A percentile compares a stretch with the other conserved stretches of the same genome.
Evolutionary conservation across 2,329 filamentous ascomycete species (phyloP).

Genomic region (Fusarium sterilihyphosum): DNA sequence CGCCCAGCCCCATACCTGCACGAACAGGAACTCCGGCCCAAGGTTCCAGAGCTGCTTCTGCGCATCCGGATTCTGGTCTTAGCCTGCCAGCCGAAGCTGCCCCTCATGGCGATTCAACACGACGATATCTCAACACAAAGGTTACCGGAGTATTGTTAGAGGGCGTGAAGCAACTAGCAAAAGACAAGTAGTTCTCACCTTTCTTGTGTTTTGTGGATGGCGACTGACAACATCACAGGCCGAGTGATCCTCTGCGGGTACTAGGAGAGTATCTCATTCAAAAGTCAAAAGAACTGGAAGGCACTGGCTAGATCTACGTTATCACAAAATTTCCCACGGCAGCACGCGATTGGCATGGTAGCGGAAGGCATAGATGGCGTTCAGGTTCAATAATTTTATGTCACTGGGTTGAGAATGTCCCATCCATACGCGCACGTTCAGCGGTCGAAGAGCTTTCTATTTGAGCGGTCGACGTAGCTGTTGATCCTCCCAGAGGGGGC

Average conservation of each 20-base stretch:
- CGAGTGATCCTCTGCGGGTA: conserved; percentile 73
- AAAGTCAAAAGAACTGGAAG: conserved; percentile 72
- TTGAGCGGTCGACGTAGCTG: conserved; percentile 46
- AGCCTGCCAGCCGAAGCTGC: conserved; percentile 69
- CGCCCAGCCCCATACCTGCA: conserved; percentile 55
- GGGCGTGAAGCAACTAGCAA: conserved; percentile 78
- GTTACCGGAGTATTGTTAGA: conserved; percentile 75
- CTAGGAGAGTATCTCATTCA: conserved; percentile 77
- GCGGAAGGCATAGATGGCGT: conserved; percentile 37
- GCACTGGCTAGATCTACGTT: conserved; percentile 32
- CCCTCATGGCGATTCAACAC: conserved; percentile 73
- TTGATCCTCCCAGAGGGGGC: conserved; percentile 48
- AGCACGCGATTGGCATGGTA: conserved; percentile 16
- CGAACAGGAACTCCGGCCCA: conserved; percentile 62
- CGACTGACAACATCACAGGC: conserved; percentile 53
- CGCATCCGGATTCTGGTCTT: conserved; percentile 63
- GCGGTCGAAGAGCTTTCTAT: conserved; percentile 50
- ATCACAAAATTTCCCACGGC: not conserved
- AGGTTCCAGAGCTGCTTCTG: conserved; percentile 65
- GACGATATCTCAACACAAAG: conserved; percentile 77
- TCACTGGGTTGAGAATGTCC: conserved; percentile 41
- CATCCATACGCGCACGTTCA: conserved; percentile 45
- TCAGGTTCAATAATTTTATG: conserved; percentile 35
- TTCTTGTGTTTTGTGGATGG: not conserved
- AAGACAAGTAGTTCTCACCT: conserved; percentile 70